Evolutionary conservation across 305 asterid species (phyloP), one percentile per base, ranked within the genome.

Genomic region (Stenogyne calaminthoides): DNA sequence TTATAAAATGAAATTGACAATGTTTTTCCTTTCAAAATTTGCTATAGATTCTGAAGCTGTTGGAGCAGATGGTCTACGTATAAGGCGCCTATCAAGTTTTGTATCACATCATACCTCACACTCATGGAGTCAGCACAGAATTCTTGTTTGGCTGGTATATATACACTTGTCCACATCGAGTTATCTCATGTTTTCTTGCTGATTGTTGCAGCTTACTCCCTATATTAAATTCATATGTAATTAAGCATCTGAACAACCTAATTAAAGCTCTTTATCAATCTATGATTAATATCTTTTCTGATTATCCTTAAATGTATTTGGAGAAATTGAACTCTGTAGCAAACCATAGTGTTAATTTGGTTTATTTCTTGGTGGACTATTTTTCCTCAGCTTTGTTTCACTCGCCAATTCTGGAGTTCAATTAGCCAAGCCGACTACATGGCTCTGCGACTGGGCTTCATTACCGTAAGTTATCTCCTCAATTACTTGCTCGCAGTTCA

Each of bases 351-450:
- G n/a, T 16, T 71, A 14, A 60, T 73, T 39, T 65, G 61, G 14
- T 49, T 8, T 61, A 46, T 51, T 29, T 49, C 22, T 19, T 60
- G 16, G 25, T 60, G 29, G 68, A 20, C 55, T 60, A 9, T 77
- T 62, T 64, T 27, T 76, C 64, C 62, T n/a, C 91, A 94, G 99
- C 95, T 91, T 77, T 91, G 96, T 86, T 94, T 94, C 91, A 84
- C 92, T 82, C 97, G 97, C 75, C 99, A 88, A 64, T 94, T 94
- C 74, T 94, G 97, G 99, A 89, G 91, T 82, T 94, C 96, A 19
- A 91, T 94, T 56, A 86, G 87, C 78, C 97, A 90, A 80, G 93
- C 97, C 11, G 97, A 94, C 84, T 94, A 91, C 86, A 87, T 84
- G 90, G 96, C 99, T 71, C 85, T 91, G 73, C 87, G 99, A 74